These are phyloP conservation scores for Talaromyces sp. DNA, from an alignment of 2,329 filamentous ascomycete genomes.

Conservation along the genomic window DNA sequence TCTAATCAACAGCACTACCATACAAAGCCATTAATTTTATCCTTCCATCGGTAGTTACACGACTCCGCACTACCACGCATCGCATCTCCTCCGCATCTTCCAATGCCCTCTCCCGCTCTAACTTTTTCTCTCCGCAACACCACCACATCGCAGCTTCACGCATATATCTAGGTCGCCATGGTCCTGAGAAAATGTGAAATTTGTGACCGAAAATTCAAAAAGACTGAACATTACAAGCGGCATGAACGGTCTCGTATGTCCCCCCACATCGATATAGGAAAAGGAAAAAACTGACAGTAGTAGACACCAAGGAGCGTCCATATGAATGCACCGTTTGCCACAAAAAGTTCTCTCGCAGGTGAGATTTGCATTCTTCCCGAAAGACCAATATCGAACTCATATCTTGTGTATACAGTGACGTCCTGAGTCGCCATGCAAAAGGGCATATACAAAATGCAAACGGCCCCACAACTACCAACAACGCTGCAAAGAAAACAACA, in stretches of 20 bases:
- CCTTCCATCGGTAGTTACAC: background rate
- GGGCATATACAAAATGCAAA: constrained; percentile 43
- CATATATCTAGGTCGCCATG: constrained; percentile 30
- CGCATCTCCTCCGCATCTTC: background rate
- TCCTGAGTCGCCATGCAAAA: constrained; percentile 54
- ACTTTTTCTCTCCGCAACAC: constrained; percentile 13
- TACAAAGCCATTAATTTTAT: background rate
- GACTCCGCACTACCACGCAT: constrained; percentile 7
- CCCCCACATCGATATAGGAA: background rate
- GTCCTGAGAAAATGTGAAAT: constrained; percentile 46
- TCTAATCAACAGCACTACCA: background rate
- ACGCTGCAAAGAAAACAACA: constrained; percentile 26
- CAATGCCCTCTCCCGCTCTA: constrained; percentile 8
- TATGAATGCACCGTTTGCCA: constrained; percentile 56
- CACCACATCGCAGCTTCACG: background rate
- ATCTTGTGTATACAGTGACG: constrained; percentile 39
- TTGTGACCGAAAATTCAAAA: constrained; percentile 57
- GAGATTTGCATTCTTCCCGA: constrained; percentile 7
- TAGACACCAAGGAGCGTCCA: constrained; percentile 56
- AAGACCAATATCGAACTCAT: background rate
- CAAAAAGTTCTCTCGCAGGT: constrained; percentile 57
- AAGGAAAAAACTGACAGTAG: background rate
- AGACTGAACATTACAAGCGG: constrained; percentile 56
- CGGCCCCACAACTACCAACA: constrained; percentile 33
- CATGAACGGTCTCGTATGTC: constrained; percentile 54